Evolutionary conservation across 2,329 filamentous ascomycete species (phyloP).

Genomic region (Lecanicillium sp.): DNA sequence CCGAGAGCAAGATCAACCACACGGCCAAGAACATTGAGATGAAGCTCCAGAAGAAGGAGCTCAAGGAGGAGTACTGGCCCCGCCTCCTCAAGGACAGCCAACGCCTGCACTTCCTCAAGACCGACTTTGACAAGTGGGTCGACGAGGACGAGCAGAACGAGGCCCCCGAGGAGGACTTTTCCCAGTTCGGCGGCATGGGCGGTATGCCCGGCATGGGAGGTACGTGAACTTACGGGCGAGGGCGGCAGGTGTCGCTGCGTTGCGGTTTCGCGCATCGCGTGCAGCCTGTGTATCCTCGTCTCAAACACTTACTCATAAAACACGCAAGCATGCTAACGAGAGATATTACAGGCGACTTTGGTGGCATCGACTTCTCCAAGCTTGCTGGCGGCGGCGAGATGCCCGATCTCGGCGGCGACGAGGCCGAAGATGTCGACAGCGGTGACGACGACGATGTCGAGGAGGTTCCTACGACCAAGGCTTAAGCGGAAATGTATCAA

Average conservation of each 20-base stretch:
- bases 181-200: constrained; percentile 60
- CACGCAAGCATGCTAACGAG: neutral
- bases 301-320: neutral
- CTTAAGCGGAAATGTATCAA: constrained; percentile 14
- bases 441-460: constrained; percentile 66
- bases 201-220: constrained; percentile 58
- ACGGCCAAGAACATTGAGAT: constrained; percentile 82
- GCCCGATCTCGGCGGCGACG: constrained; percentile 40
- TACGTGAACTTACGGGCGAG: constrained; percentile 20
- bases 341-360: constrained; percentile 52
- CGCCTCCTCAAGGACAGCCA: constrained; percentile 83
- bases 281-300: neutral
- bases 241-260: neutral
- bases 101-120: constrained; percentile 95
- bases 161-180: constrained; percentile 72
- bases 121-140: constrained; percentile 99
- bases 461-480: constrained; percentile 32
- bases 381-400: constrained; percentile 54
- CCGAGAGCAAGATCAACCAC: constrained; percentile 80
- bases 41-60: constrained; percentile 94
- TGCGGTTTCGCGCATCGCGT: constrained; percentile 18
- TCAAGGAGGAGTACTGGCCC: constrained; percentile 92
- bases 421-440: constrained; percentile 44
- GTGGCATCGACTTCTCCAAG: constrained; percentile 83
- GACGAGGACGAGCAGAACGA: constrained; percentile 98